Conservation (phyloP, 2,329 filamentous ascomycete genomes). For the Sporothrix curviconia region DNA sequence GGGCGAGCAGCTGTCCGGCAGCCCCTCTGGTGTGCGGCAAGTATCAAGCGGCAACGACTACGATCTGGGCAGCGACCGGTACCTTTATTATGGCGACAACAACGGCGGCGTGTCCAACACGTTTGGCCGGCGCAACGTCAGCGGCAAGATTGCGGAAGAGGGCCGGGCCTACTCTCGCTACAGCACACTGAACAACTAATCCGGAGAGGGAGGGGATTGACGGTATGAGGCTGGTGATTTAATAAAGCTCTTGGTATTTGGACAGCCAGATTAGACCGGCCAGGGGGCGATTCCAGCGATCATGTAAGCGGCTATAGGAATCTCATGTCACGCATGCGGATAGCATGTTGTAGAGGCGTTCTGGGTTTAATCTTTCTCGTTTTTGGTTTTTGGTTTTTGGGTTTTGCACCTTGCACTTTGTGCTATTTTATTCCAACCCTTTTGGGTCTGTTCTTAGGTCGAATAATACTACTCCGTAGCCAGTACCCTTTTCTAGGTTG, state of each 20-base stretch:
- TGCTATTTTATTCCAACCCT: no score
- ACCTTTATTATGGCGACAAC: slow-evolving; percentile 19
- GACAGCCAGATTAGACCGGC: no score
- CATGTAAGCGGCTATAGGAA: not conserved
- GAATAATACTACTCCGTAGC: not conserved
- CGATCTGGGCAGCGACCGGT: slow-evolving; percentile 23
- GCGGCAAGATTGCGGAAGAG: slow-evolving; percentile 68
- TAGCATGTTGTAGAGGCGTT: no score
- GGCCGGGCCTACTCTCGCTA: slow-evolving; percentile 36
- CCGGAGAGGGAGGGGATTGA: not conserved
- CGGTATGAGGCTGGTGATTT: no score
- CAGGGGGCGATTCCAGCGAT: no score
- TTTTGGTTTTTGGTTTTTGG: not conserved
- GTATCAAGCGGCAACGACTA: slow-evolving; percentile 56
- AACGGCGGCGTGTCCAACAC: slow-evolving; percentile 11
- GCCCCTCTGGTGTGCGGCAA: slow-evolving; percentile 39
- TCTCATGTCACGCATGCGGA: not conserved
- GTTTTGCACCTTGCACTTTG: no score
- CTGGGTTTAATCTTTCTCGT: not conserved
- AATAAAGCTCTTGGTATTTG: no score
- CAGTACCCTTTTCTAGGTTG: not conserved
- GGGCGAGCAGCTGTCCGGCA: slow-evolving; percentile 25
- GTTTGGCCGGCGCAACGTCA: slow-evolving; percentile 54
- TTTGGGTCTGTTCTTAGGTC: slow-evolving; percentile 2
- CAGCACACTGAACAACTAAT: slow-evolving; percentile 16